Percentiles rank a stretch among this genome's conserved stretches.
These are phyloP conservation scores for Candida piceae DNA, from an alignment of 805 yeast genomes.

Conservation along the genomic window DNA sequence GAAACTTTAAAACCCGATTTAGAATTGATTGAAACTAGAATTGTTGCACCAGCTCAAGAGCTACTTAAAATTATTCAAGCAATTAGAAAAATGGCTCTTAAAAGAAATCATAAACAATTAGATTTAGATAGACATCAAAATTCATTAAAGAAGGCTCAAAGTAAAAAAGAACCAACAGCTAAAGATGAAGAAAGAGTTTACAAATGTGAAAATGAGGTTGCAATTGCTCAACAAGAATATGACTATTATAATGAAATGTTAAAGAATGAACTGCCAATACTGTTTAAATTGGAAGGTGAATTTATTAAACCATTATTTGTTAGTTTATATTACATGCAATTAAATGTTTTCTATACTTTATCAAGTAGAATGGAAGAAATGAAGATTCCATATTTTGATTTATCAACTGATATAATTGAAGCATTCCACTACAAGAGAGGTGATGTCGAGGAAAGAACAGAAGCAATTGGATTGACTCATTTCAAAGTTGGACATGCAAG, in stretches of 20 bases:
- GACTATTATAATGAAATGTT: constrained; percentile 94
- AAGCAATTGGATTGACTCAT: constrained; percentile 83
- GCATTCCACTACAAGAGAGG: constrained; percentile 82
- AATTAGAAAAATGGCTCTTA: constrained; percentile 89
- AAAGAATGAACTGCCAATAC: constrained; percentile 81
- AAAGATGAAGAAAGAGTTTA: constrained; percentile 92
- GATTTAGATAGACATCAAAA: constrained; percentile 85
- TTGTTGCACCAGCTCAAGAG: constrained; percentile 90
- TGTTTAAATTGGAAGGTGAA: constrained; percentile 85
- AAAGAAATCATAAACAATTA: constrained; percentile 91
- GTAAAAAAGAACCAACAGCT: constrained; percentile 74
- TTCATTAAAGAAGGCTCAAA: constrained; percentile 65
- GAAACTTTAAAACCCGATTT: constrained; percentile 85
- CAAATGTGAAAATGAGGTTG: constrained; percentile 83
- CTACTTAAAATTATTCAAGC: constrained; percentile 72
- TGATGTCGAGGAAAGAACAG: constrained; percentile 83
- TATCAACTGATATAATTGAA: constrained; percentile 76
- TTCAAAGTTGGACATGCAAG: constrained; percentile 88
- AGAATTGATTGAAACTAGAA: constrained; percentile 83
- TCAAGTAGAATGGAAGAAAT: constrained; percentile 90
- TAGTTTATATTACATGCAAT: constrained; percentile 94
- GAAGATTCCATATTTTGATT: constrained; percentile 94
- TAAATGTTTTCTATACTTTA: constrained; percentile 91
- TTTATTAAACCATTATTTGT: constrained; percentile 92
- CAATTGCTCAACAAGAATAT: constrained; percentile 89